Percentiles rank a stretch among this genome's conserved stretches.
phyloP scores from a whole-genome alignment of 106 monocot species.

The Allium fistulosum region DNA sequence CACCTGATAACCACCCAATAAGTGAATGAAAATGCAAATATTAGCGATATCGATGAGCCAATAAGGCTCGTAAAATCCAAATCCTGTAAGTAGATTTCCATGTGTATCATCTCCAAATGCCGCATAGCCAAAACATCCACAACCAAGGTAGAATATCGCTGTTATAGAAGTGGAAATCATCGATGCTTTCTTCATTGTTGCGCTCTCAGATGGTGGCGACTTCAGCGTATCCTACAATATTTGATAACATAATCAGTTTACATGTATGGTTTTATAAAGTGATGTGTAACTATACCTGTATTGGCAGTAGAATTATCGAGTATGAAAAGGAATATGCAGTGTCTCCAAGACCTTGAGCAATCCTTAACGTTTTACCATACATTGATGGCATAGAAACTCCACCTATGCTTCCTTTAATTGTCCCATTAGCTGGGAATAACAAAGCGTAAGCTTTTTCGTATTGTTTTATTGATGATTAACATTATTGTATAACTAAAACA shows the following conservation, averaged over 20 bases:
- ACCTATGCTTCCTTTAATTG: constrained; percentile 47
- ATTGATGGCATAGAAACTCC: constrained; percentile 42
- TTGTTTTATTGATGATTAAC: not conserved
- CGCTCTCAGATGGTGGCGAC: constrained; percentile 68
- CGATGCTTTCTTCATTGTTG: constrained; percentile 83
- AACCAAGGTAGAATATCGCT: constrained; percentile 91
- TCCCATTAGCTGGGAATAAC: constrained; percentile 34
- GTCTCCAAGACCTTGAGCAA: constrained; percentile 83
- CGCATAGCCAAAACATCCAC: constrained; percentile 87
- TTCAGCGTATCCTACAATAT: constrained; percentile 67
- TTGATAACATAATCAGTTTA: not conserved
- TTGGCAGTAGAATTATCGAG: constrained; percentile 63
- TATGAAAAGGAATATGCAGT: constrained; percentile 83
- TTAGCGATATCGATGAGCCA: constrained; percentile 92
- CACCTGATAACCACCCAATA: constrained; percentile 93
- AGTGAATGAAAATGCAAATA: constrained; percentile 69
- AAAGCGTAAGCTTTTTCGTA: not conserved
- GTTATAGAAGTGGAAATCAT: constrained; percentile 48
- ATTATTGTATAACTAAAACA: not conserved
- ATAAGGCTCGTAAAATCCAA: constrained; percentile 92
- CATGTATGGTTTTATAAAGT: not conserved
- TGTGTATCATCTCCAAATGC: constrained; percentile 89
- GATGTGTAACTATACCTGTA: constrained; percentile 37
- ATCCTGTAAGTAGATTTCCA: constrained; percentile 82
- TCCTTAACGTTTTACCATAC: constrained; percentile 58